Evolutionary conservation across 345 rosid genomes (phyloP), one percentile per base, ranked within the genome.

Genomic region (Eucalyptus pauciflora): DNA sequence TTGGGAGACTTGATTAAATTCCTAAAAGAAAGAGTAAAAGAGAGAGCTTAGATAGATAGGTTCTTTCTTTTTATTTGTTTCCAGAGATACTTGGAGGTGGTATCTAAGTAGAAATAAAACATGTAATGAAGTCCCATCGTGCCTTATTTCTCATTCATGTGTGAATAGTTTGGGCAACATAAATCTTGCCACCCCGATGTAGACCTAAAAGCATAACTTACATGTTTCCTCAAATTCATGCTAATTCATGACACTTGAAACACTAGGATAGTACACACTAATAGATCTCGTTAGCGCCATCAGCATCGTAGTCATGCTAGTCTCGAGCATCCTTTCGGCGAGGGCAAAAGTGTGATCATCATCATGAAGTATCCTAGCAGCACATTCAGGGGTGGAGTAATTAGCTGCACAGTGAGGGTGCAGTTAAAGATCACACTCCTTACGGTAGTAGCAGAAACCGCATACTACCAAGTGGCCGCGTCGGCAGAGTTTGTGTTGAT

Each of bases 1-100:
- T 85, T 92, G 92, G 85, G 81, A 79, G 54, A 81, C 45, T 56
- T 91, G 31, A 89, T 90, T 50, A 29, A 90, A 29, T 85, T 87
- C 24, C 87, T 88, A 90, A 18, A 87, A 86, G 37, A 88, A 86
- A 27, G 90, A 69, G 80, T 89, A 52, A 89, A 41, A 5, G 76
- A 89, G 24, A 56, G 25, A 4, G 24, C 58, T 52, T 52, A 52
- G 58, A 18, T n/a, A 89, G 24, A 2, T 5, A 15, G 24, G 18
- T 85, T 89, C 89, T 17, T n/a, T n/a, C 2, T 14, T 14, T 14
- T 64, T n/a, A n/a, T 64, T 7, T 64, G 41, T 64, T 64, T 64
- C 18, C 41, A 14, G 76, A 69, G 6, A 16, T 8, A 69, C 1
- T 31, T 69, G 45, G 45, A 33, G 25, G 80, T 17, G 80, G 45